Evolutionary conservation across 495 filamentous ascomycete genomes (phyloP), one percentile per base, ranked within the genome.

Genomic region (Beverwykella pulmonaria): DNA sequence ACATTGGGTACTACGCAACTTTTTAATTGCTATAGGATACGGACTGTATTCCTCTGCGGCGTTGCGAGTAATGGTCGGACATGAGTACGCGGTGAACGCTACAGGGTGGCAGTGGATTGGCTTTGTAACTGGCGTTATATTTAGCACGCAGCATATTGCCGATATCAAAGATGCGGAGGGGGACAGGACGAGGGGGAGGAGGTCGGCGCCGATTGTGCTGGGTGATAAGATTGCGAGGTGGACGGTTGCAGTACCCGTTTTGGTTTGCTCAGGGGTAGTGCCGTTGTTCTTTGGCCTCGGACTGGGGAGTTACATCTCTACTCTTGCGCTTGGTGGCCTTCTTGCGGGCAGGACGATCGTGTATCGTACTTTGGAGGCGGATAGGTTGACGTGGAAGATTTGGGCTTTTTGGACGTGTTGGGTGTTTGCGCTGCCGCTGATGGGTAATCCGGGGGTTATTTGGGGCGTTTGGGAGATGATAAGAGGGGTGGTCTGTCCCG

Each of bases 111-210:
- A 30, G n/a, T 69, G 66, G 66, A 32, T 64, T 4, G 29, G 14
- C 12, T 39, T 69, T 5, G 22, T 60, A 1, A 60, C n/a, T 7
- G 19, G 20, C 1, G 61, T 69, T 1, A 55, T 69, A 2, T 44
- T 60, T 1, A 34, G 20, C 9, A 65, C 66, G 15, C 20, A 32
- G 39, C 66, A 69, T 27, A 34, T 62, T 14, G 19, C 20, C 5
- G 66, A 69, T 30, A 30, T 69, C 6, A 54, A 69, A 34, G 66
- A 69, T 53, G 25, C 14, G 8, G 53, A 44, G 29, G 66, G 66
- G 4, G 66, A 69, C 36, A n/a, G 25, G 14, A 27, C 23, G 7
- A 39, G 59, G 26, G 66, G 66, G 8, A 20, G 66, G 30, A 20
- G 26, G 20, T 48, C 61, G 27, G 49, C 59, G 14, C 65, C 65